Evolutionary conservation across 2,329 filamentous ascomycete genomes (phyloP).

Genomic region (Amylocarpus encephaloides): DNA sequence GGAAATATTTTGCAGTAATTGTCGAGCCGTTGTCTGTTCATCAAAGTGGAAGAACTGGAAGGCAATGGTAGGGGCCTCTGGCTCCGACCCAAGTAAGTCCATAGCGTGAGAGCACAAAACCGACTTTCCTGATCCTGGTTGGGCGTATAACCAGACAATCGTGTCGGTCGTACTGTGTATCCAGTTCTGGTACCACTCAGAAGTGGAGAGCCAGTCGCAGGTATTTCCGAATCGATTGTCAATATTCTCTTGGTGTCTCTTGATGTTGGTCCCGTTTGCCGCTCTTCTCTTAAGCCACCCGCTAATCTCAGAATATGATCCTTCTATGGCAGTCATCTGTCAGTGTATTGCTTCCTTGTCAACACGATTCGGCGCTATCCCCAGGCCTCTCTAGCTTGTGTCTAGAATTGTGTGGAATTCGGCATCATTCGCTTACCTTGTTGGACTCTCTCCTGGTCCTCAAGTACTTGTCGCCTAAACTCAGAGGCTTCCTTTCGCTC

Average conservation of each 20-base stretch:
- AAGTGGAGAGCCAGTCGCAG: not conserved
- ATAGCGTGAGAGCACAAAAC: not conserved
- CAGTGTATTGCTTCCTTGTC: too few relatives aligned
- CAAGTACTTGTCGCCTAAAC: too few relatives aligned
- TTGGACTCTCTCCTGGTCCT: too few relatives aligned
- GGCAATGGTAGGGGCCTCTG: not conserved
- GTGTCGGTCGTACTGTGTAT: not conserved
- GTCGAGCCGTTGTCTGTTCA: not conserved
- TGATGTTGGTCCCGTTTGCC: not conserved
- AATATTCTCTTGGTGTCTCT: not conserved
- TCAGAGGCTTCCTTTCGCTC: too few relatives aligned
- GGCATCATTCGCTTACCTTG: too few relatives aligned
- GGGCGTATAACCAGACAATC: not conserved
- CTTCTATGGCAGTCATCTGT: too few relatives aligned
- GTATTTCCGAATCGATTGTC: not conserved
- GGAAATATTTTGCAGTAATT: not conserved
- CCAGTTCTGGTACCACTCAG: not conserved
- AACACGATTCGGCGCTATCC: too few relatives aligned
- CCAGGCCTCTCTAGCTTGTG: too few relatives aligned
- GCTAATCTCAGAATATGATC: not conserved
- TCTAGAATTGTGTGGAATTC: too few relatives aligned
- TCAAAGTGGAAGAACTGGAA: conserved; percentile 1
- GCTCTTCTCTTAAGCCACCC: not conserved
- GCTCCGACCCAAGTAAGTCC: not conserved
- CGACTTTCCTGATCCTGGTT: not conserved